Percentiles rank a stretch among this genome's conserved stretches.
Evolutionary conservation across 305 asterid species (phyloP).

Genomic region (Fraxinus baroniana): DNA sequence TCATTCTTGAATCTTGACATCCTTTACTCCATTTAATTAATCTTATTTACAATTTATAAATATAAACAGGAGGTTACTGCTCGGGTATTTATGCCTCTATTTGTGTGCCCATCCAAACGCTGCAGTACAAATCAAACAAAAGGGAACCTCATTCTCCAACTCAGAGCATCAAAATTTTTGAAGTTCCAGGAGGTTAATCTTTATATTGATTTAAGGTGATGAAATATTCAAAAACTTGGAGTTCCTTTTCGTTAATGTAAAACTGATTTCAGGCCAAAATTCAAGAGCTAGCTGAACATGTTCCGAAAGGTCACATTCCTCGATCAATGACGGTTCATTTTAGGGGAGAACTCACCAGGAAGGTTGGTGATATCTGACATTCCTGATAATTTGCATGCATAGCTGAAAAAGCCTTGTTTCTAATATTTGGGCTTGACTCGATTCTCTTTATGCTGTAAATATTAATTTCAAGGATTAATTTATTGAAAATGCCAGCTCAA

Average conservation of each 20-base stretch:
- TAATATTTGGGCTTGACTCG: neutral
- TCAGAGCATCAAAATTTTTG: constrained; percentile 88
- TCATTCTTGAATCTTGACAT: neutral
- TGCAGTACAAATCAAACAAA: constrained; percentile 62
- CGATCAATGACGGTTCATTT: constrained; percentile 86
- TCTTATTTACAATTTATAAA: neutral
- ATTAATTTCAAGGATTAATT: neutral
- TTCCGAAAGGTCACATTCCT: constrained; percentile 96
- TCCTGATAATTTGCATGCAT: neutral
- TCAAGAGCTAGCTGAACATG: constrained; percentile 94
- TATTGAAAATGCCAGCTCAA: neutral
- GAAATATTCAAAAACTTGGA: neutral
- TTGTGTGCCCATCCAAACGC: constrained; percentile 78
- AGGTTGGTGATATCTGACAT: constrained; percentile 49
- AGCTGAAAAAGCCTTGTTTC: neutral
- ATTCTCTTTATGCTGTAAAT: neutral
- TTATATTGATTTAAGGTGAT: constrained; percentile 12
- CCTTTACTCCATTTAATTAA: neutral
- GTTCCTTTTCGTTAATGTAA: constrained; percentile 13
- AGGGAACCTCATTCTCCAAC: constrained; percentile 89
- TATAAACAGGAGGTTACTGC: constrained; percentile 83
- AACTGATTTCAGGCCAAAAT: constrained; percentile 74
- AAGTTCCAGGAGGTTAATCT: constrained; percentile 82
- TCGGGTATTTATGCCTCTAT: constrained; percentile 84
- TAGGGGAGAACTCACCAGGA: constrained; percentile 93